Percentiles rank a stretch among this genome's conserved stretches.
These are phyloP conservation scores for Monosporascus sp. DNA, from an alignment of 2,329 filamentous ascomycete species.

Conservation along the genomic window DNA sequence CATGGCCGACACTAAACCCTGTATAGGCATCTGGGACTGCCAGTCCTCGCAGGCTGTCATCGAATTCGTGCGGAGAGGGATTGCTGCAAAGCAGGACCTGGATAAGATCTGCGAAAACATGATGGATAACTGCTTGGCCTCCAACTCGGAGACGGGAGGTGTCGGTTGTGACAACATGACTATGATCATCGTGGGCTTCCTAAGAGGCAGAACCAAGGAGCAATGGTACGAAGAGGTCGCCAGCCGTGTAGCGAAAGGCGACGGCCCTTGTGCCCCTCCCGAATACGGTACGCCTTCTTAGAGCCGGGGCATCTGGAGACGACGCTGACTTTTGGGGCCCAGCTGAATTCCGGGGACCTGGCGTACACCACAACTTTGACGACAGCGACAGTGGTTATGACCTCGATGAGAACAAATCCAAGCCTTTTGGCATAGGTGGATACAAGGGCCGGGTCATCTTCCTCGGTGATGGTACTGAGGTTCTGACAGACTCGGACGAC, in stretches of 20 bases:
- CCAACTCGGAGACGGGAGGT: slow-evolving; percentile 95
- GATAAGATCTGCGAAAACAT: slow-evolving; percentile 98
- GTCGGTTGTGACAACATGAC: slow-evolving; percentile 99
- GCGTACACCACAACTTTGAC: slow-evolving; percentile 77
- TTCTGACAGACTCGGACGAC: slow-evolving; percentile 82
- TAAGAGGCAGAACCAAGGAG: slow-evolving; percentile 89
- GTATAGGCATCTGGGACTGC: slow-evolving; percentile 95
- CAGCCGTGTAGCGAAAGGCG: slow-evolving; percentile 89
- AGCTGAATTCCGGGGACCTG: slow-evolving; percentile 83
- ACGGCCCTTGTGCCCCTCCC: slow-evolving; percentile 95
- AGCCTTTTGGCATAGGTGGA: slow-evolving; percentile 61
- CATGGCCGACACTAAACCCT: slow-evolving; percentile 6
- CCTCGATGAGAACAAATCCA: slow-evolving; percentile 62
- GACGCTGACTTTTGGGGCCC: slow-evolving; percentile 29
- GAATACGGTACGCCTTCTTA: slow-evolving; percentile 85
- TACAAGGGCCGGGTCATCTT: slow-evolving; percentile 87
- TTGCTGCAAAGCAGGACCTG: slow-evolving; percentile 92
- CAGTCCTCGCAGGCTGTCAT: slow-evolving; percentile 96
- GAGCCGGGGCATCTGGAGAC: slow-evolving; percentile 22
- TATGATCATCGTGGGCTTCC: slow-evolving; percentile 83
- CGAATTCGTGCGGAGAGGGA: slow-evolving; percentile 93
- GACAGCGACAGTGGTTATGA: slow-evolving; percentile 75
- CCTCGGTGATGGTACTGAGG: slow-evolving; percentile 90
- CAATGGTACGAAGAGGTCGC: slow-evolving; percentile 98
- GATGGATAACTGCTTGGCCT: slow-evolving; percentile 99